Evolutionary conservation across 2,329 filamentous ascomycete genomes (phyloP).

Genomic region (Aureobasidium sp.): DNA sequence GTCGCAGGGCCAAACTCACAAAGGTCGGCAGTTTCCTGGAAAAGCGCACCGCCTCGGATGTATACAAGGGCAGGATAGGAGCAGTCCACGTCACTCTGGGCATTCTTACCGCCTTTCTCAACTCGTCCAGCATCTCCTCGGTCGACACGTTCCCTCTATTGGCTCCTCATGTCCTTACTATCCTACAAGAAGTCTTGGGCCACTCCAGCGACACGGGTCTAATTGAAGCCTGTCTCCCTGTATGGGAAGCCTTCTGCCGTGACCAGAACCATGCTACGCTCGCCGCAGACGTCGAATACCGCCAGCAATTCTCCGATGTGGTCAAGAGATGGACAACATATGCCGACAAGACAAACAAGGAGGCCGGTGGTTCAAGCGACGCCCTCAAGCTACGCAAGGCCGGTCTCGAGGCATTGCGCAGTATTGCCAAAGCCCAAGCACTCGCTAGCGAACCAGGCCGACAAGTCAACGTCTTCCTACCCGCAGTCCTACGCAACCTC

Average conservation of each 20-base stretch:
- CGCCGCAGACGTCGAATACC: conserved; percentile 86
- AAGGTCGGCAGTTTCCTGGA: conserved; percentile 97
- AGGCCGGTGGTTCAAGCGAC: conserved; percentile 66
- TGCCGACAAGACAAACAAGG: conserved; percentile 67
- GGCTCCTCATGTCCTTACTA: conserved; percentile 83
- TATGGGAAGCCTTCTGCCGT: conserved; percentile 89
- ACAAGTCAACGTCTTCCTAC: conserved; percentile 82
- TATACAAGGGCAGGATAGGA: conserved; percentile 90
- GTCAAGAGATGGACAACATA: conserved; percentile 83
- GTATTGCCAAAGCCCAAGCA: conserved; percentile 82
- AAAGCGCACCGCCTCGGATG: conserved; percentile 92
- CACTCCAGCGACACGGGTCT: conserved; percentile 90
- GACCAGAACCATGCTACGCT: conserved; percentile 89
- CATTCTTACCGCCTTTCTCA: conserved; percentile 91
- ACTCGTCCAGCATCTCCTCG: conserved; percentile 66
- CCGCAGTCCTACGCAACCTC: conserved; percentile 87
- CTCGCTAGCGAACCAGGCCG: conserved; percentile 78
- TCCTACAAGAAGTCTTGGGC: conserved; percentile 80
- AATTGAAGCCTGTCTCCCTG: conserved; percentile 89
- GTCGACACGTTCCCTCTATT: conserved; percentile 90
- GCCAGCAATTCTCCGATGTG: conserved; percentile 83
- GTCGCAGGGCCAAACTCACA: conserved; percentile 92
- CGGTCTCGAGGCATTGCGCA: conserved; percentile 77
- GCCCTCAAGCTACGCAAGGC: conserved; percentile 68
- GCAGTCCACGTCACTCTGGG: conserved; percentile 90